A percentile compares a stretch with the other conserved stretches of the same genome.
These are phyloP conservation scores for Usnea hakonensis DNA, from an alignment of 495 filamentous ascomycete species.

Conservation along the genomic window DNA sequence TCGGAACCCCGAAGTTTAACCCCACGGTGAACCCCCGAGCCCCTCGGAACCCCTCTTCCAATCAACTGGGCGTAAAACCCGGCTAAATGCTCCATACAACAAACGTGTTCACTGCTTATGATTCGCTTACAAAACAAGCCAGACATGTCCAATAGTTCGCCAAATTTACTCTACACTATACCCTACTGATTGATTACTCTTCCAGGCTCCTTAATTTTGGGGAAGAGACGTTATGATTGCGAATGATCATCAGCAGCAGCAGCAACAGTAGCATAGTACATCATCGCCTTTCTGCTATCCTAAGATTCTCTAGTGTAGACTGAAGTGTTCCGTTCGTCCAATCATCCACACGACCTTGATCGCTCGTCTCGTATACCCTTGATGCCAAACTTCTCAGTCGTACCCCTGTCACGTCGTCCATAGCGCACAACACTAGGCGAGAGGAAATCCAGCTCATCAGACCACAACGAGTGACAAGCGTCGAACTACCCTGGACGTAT, in stretches of 20 bases:
- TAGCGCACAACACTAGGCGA: constrained; percentile 37
- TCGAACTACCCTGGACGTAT: constrained; percentile 71
- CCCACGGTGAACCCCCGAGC: too few species aligned
- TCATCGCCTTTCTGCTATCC: not conserved
- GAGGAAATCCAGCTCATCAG: constrained; percentile 70
- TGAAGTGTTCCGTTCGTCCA: constrained; percentile 54
- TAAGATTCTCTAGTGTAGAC: not conserved
- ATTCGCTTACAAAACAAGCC: too few species aligned
- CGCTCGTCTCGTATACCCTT: constrained; percentile 62
- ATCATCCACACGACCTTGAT: constrained; percentile 52
- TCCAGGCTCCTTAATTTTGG: not conserved
- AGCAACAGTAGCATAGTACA: not conserved
- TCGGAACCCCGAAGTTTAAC: too few species aligned
- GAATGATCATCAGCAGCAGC: not conserved
- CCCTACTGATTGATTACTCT: too few species aligned
- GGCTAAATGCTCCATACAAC: too few species aligned
- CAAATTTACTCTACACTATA: too few species aligned
- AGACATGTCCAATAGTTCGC: too few species aligned
- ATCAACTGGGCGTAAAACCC: too few species aligned
- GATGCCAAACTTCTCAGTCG: constrained; percentile 50
- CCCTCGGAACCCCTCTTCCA: too few species aligned
- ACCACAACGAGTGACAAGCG: constrained; percentile 77
- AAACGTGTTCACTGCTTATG: too few species aligned
- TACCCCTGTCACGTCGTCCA: constrained; percentile 36
- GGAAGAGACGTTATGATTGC: not conserved